Base-by-base conservation (phyloP, 2,329 filamentous ascomycete genomes). In the Hypoxylon sp. region DNA sequence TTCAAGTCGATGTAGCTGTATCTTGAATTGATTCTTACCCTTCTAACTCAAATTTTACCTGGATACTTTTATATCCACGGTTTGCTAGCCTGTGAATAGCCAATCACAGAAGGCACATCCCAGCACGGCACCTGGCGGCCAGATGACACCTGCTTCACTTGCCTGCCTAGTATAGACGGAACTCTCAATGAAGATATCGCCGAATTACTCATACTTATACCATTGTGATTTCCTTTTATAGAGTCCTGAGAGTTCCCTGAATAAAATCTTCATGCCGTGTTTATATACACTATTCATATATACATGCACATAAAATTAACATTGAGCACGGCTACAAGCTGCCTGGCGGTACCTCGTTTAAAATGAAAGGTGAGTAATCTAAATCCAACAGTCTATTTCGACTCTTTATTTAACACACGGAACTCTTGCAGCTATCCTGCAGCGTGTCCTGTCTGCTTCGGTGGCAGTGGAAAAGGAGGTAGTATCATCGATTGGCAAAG, bases 401-500 rank as follows among this genome's bases (percentile, higher is more conserved):
- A 27, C 32, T 39, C 41, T 57, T 63, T 68, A 55, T 68, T 53
- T 25, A 62, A 60, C 55, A 27, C 50, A 59, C 19, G 50, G 19
- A 55, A 55, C n/a, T 67, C 53, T 53, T 63, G 56, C 75, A 97
- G 96, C 94, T 57, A 92, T 99, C 65, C 83, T 98, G 56, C 96
- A 99, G 81, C 88, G 96, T 70, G 96, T 99, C 54, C 88, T 97
- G 65, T 98, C 94, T 45, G 95, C 95, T 65, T 97, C 95, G 6
- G 96, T 99, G 73, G 96, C 94, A 1, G 95, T 99, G 55, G 94
- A 99, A 76, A 91, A 93, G 75, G 86, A 97, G 77, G 82, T 97
- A 29, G 87, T 99, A 47, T 98, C 96, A 1, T 92, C 91, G 2
- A 98, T 99, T 74, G 93, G 93, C 64, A 92, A 91, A 79, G 96